Evolutionary conservation across 2,329 filamentous ascomycete species (phyloP), one percentile per base, ranked within the genome.

Genomic region (Aaosphaeria pasadenensis): DNA sequence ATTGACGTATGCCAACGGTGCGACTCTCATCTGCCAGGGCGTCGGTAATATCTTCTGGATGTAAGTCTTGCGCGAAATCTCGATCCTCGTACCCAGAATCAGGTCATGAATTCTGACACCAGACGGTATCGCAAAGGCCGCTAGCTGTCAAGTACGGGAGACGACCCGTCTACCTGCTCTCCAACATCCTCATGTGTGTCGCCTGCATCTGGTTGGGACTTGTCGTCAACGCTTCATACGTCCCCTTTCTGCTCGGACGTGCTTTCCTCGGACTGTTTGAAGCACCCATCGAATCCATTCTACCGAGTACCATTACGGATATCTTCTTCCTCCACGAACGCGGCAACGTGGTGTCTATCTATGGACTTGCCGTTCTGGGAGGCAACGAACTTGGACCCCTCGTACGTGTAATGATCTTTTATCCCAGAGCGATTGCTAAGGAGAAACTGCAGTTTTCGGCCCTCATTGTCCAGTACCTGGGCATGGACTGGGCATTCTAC

Each of bases 201-300:
- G 72, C 73, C 5, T 75, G 69, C 41, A 68, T 81, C 42, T 81
- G 77, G 77, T 24, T 24, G 17, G 73, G 74, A 30, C 71, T 72
- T 1, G 60, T 71, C 2, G 69, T 74, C 11, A 69, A 71, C 29
- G 64, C 66, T 46, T 24, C 17, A 24, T 79, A 78, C 52, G 53
- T 54, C 30, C 75, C 71, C 7, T 77, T 80, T 51, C 59, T 79
- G 0, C 77, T 66, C 4, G 75, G 72, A 44, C 68, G 77, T 9
- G 69, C 79, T 32, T 64, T 78, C 24, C 71, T 71, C 5, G 77
- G 73, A 4, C 58, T 80, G 5, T 76, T 75, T 4, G 78, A 79
- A 74, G 75, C 77, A 0, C 72, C 78, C 0, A 75, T 74, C 47
- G 78, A 81, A 54, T 72, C 78, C 2, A 62, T 82, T 5, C 76